Evolutionary conservation across 2,329 filamentous ascomycete genomes (phyloP).

Genomic region (Samsoniella hepiali): DNA sequence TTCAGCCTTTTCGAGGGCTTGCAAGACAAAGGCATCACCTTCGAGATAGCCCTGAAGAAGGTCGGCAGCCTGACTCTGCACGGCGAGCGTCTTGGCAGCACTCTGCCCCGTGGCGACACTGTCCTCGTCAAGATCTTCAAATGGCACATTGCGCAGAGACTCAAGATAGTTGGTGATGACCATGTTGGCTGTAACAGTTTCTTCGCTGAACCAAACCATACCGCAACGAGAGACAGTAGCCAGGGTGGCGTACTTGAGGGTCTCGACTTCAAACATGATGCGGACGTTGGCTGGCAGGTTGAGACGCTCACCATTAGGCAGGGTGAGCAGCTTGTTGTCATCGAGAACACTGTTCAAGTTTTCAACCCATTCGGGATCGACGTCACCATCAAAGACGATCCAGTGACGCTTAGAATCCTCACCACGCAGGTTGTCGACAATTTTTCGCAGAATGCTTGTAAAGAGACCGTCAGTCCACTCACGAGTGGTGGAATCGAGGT

Average conservation of each 20-base stretch:
- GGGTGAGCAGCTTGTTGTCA: conserved; percentile 94
- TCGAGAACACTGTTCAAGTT: conserved; percentile 99
- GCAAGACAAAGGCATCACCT: conserved; percentile 75
- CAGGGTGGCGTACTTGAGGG: conserved; percentile 91
- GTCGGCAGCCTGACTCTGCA: conserved; percentile 76
- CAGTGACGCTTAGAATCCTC: conserved; percentile 97
- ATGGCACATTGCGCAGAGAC: conserved; percentile 74
- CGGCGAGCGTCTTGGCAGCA: conserved; percentile 72
- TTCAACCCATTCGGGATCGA: conserved; percentile 99
- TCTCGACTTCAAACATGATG: conserved; percentile 99
- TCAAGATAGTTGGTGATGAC: conserved; percentile 90
- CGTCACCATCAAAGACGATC: conserved; percentile 99
- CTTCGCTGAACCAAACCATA: conserved; percentile 99
- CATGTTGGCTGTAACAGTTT: conserved; percentile 90
- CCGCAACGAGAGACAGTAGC: conserved; percentile 99
- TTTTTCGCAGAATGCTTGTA: conserved; percentile 95
- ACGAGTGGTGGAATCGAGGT: conserved; percentile 89
- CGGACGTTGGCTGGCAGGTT: conserved; percentile 92
- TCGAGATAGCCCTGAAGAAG: conserved; percentile 73
- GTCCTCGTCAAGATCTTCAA: conserved; percentile 96
- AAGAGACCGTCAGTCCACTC: conserved; percentile 99
- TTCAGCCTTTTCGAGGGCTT: conserved; percentile 71
- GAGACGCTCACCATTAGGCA: conserved; percentile 96
- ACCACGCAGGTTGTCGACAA: conserved; percentile 96
- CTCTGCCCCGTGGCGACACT: conserved; percentile 71